Evolutionary conservation across 441 rosid species (phyloP), one percentile per base, ranked within the genome.

Genomic region (Breynia disticha): DNA sequence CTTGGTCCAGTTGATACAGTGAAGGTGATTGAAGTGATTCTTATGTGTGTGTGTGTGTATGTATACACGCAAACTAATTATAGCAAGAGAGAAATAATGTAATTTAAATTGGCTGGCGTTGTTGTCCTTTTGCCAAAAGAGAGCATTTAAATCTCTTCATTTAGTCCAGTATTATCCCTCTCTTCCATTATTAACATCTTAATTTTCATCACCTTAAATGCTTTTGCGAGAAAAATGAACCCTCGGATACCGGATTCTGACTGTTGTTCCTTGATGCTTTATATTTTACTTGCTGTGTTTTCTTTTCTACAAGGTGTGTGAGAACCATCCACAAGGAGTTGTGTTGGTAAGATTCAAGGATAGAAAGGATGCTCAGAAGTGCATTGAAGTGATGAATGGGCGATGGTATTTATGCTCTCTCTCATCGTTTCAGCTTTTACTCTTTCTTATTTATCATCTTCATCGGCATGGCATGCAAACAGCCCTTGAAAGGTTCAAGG

Each of bases 271-370:
- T 9, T 41, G 44, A 11, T 2, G 44, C 1, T 11, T 11, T 41
- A 1, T 41, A 3, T 41, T 11, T 41, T 39, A 28, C 4, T 49
- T 37, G 19, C 13, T 18, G 5, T 46, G 13, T 46, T 19, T 16
- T 54, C 5, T 38, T 50, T 37, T 37, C 57, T 32, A 71, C 53
- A 79, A 93, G 97, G 93, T 88, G 11, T 93, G 94, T 48, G 95
- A 81, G 76, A 79, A 79, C 53, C 84, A 89, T 69, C 98, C 96
- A 8, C 90, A 84, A 46, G 97, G 98, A 17, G 97, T 93, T 59
- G 86, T 93, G 66, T 72, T 93, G 65, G 78, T 86, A 57, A 86
- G 67, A 72, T 93, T 71, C 57, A 88, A 86, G 79, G 98, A 93
- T 67, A 73, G 90, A 62, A 84, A 71, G 63, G 96, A 88, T 65